Evolutionary conservation across 2,329 filamentous ascomycete species (phyloP), one percentile per base, ranked within the genome.

Genomic region (Pseudogymnoascus sp.): DNA sequence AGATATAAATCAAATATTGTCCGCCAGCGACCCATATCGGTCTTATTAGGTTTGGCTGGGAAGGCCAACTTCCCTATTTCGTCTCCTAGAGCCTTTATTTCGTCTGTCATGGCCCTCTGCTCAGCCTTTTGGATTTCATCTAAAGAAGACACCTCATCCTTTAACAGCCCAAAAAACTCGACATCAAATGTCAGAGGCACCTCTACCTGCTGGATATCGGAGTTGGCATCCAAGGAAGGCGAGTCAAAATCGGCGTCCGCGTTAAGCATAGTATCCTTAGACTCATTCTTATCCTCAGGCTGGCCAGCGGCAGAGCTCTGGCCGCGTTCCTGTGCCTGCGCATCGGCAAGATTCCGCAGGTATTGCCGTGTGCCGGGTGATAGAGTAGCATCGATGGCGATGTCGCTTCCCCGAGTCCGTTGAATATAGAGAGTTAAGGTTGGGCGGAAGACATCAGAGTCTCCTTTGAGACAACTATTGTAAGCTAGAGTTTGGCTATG

Each of bases 1-100:
- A 92, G 76, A 70, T 96, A 96, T 0, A 93, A 76, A 64, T 91
- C 86, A 69, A 96, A 93, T 65, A 96, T 86, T 66, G 88, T 82
- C 58, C 91, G 84, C 91, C 91, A 96, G 38, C 81, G 82, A 61
- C 86, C 84, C 25, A 95, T 76, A 70, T 94, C 89, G 48, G 79
- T 86, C 65, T 82, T 84, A 51, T 83, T 81, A 17, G 84, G 82
- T 61, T 77, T 80, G 25, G 82, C 82, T 2, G 89, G 89, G 63
- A 84, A 83, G 0, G 88, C 84, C 6, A 90, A 79, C 48, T 78
- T 78, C 27, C 84, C 79, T 21, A 96, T 81, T 31, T 87, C 81
- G 29, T 81, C 77, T 3, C 89, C 88, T 0, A 96, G 79, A 5
- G 78, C 74, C 27, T 79, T 75, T 60, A 95, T 88, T 63, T 90